Base-by-base conservation (phyloP, 768 basidiomycete genomes). In the Trametes gibbosa region DNA sequence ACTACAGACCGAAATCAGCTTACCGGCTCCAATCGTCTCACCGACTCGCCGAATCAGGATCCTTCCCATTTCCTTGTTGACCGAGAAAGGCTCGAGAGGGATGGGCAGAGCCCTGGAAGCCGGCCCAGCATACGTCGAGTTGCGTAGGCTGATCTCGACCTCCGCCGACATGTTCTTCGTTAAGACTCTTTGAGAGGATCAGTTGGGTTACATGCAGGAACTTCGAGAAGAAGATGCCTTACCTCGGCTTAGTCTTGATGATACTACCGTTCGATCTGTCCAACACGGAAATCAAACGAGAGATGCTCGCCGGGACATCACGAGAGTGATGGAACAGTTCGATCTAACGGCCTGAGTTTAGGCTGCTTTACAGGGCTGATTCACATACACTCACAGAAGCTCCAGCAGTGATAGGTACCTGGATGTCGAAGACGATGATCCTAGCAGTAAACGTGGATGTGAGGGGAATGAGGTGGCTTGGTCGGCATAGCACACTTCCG, bases 41-140 rank as follows among this genome's bases (percentile, higher is more conserved):
- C 97, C 97, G 29, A 85, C 86, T 53, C 96, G 77, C 43, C 97
- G 78, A 58, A 99, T 77, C 62, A 99, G 69, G 50, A 99, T 82
- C 47, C 97, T 77, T 0, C 97, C 97, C 97, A 98, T 97, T 55
- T 95, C 92, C 73, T 98, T 99, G 75, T 95, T 98, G 7, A 75
- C 75, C 0, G 84, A 73, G 65, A 97, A 96, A 1, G 90, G 81
- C 69, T 98, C 97, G 16, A 98, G 69, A 13, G 97, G 92, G 24
- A 98, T 88, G 2, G 86, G 80, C 8, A 84, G 77, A 16, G 77
- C 74, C 34, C 72, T 69, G 0, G 77, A 62, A 12, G 75, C 67
- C 9, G 79, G 70, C 10, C 83, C 82, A 6, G 81, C 80, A 7
- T 81, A 72, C 14, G 80, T 76, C 0, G 79, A 75, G 4, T 79